A percentile compares a stretch with the other conserved stretches of the same genome.
Conservation (phyloP, 371 early-diverging fungal species). For the Mucor indicus region DNA sequence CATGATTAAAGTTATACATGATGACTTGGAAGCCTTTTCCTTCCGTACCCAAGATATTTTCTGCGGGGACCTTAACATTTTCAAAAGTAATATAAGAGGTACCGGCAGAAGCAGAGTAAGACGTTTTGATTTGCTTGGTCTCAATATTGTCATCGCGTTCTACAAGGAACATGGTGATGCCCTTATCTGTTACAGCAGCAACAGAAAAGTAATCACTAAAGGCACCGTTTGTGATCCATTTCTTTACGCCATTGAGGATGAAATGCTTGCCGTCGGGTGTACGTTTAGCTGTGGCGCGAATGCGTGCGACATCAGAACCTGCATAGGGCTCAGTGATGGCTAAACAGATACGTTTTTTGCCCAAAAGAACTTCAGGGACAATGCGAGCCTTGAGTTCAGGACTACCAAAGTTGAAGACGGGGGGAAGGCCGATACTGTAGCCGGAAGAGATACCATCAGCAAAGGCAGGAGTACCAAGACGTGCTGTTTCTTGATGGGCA, state of each 20-base stretch:
- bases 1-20: slow-evolving; percentile 78
- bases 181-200: slow-evolving; percentile 73
- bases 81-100: slow-evolving; percentile 70
- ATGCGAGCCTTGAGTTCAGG: slow-evolving; percentile 56
- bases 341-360: slow-evolving; percentile 78
- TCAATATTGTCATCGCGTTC: slow-evolving; percentile 58
- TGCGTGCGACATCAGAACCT: slow-evolving; percentile 77
- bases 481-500: slow-evolving; percentile 74
- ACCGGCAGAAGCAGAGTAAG: slow-evolving; percentile 67
- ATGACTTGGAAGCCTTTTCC: slow-evolving; percentile 85
- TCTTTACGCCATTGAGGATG: slow-evolving; percentile 83
- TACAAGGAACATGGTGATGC: slow-evolving; percentile 69
- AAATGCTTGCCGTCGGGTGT: slow-evolving; percentile 15
- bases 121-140: slow-evolving; percentile 66
- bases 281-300: slow-evolving; percentile 58
- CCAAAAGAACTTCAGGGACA: slow-evolving; percentile 65
- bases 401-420: slow-evolving; percentile 69
- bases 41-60: slow-evolving; percentile 83
- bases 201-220: slow-evolving; percentile 60
- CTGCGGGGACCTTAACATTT: slow-evolving; percentile 82
- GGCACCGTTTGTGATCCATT: slow-evolving; percentile 84
- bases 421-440: slow-evolving; percentile 51
- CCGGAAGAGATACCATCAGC: slow-evolving; percentile 45
- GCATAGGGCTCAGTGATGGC: slow-evolving; percentile 64
- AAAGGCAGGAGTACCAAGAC: slow-evolving; percentile 80